Evolutionary conservation across 129 eudicot genomes (phyloP).

Genomic region (Escallonia rubra): DNA sequence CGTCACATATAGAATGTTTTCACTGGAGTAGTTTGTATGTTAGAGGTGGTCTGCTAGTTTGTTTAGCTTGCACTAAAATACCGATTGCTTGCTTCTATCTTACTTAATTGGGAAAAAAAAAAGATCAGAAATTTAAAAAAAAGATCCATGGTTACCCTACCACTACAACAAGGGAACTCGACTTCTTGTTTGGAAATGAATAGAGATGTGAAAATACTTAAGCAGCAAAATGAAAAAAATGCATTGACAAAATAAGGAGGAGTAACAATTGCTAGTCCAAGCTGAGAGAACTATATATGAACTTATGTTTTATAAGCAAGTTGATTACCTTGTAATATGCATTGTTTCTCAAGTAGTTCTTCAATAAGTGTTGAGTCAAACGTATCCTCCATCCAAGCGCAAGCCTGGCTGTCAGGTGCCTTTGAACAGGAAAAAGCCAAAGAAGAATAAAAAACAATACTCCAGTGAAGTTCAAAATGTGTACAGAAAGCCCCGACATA

Average conservation of each 20-base stretch:
- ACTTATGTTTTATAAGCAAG: no score
- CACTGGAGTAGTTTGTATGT: no score
- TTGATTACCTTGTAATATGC: slow-evolving; percentile 86
- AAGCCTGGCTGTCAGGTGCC: slow-evolving; percentile 91
- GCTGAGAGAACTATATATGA: no score
- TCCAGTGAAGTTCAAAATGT: neutral
- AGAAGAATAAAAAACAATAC: neutral
- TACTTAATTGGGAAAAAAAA: no score
- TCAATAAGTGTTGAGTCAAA: slow-evolving; percentile 78
- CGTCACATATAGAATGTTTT: no score
- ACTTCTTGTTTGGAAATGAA: neutral
- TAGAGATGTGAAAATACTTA: neutral
- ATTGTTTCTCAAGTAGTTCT: slow-evolving; percentile 79
- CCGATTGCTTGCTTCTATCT: no score
- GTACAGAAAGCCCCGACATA: neutral
- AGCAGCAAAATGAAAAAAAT: neutral
- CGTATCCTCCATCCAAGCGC: slow-evolving; percentile 99
- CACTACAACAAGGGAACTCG: no score
- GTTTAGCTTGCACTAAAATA: no score
- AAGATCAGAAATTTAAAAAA: no score
- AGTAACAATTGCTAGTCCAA: no score
- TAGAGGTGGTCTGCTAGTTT: no score
- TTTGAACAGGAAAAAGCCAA: slow-evolving; percentile 25
- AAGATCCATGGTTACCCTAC: no score
- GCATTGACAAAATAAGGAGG: neutral